A percentile compares a stretch with the other conserved stretches of the same genome.
Conservation (phyloP, 805 yeast species). For the Teunomyces lycoperdinae region DNA sequence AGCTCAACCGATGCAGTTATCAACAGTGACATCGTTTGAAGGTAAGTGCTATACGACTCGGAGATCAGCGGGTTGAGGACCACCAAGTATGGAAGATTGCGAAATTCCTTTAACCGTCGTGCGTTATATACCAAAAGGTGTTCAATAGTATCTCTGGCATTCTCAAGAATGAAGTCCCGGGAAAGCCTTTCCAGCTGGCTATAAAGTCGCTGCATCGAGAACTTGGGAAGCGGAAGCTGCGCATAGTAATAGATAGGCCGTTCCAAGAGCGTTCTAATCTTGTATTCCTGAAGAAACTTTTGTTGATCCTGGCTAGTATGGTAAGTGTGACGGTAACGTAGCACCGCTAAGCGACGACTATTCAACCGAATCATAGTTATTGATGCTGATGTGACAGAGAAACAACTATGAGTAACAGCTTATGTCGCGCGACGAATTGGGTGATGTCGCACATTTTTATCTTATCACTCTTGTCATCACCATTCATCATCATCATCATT, state of each 20-base stretch:
- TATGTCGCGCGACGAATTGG: background rate
- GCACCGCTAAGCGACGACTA: background rate
- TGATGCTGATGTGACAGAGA: background rate
- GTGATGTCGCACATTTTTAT: background rate
- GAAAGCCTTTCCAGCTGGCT: conserved; percentile 39
- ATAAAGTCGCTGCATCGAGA: conserved; percentile 51
- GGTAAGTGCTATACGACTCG: conserved; percentile 68
- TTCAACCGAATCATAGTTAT: background rate
- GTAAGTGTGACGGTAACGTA: background rate
- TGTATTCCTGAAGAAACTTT: conserved; percentile 51
- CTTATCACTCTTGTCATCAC: background rate
- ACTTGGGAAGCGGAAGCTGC: conserved; percentile 47
- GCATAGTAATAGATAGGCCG: conserved; percentile 58
- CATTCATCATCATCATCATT: background rate
- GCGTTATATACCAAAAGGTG: conserved; percentile 62
- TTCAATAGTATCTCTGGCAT: conserved; percentile 57
- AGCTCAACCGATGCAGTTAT: conserved; percentile 31
- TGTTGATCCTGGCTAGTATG: conserved; percentile 18
- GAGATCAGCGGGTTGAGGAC: conserved; percentile 86
- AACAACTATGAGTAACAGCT: too few species aligned
- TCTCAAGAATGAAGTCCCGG: conserved; percentile 32
- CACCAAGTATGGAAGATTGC: conserved; percentile 77
- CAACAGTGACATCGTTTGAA: conserved; percentile 55
- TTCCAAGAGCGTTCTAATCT: conserved; percentile 56
- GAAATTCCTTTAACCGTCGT: conserved; percentile 64